phyloP scores from a whole-genome alignment of 2,329 filamentous ascomycete species.

The Neofusicoccum ribis region DNA sequence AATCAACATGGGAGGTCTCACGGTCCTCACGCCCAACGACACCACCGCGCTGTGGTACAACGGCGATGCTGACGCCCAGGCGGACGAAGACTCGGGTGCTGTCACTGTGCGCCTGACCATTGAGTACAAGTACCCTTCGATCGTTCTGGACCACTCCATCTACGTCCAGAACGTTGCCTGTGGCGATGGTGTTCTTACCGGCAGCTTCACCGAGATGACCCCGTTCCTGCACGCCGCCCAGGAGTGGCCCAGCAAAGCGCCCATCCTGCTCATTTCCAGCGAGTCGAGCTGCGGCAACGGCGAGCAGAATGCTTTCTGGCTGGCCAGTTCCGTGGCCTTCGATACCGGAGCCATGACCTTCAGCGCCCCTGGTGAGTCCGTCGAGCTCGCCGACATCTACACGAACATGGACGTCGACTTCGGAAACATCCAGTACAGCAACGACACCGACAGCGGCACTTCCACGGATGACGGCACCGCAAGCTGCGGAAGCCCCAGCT shows the following conservation, averaged over 20 bases:
- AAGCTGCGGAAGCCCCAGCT: constrained; percentile 10
- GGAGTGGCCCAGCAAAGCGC: constrained; percentile 10
- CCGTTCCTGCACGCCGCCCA: constrained; percentile 13
- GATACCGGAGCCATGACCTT: constrained; percentile 14
- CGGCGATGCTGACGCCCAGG: constrained; percentile 2
- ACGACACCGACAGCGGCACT: not conserved
- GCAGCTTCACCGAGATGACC: constrained; percentile 14
- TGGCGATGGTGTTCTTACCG: not conserved
- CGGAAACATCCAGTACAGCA: constrained; percentile 3
- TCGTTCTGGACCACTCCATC: constrained; percentile 21
- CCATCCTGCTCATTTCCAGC: constrained; percentile 20
- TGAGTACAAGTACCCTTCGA: constrained; percentile 20
- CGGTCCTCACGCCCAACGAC: not conserved
- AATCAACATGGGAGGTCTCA: constrained; percentile 10
- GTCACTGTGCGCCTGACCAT: constrained; percentile 8
- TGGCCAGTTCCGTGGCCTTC: constrained; percentile 20
- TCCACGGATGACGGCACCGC: not conserved
- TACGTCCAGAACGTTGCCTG: constrained; percentile 21
- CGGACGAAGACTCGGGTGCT: not conserved
- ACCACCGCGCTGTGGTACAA: not conserved
- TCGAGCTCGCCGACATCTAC: constrained; percentile 14
- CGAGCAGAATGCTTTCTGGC: constrained; percentile 19
- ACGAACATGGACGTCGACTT: constrained; percentile 16
- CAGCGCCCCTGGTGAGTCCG: constrained; percentile 11
- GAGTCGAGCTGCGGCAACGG: constrained; percentile 19